phyloP scores from a whole-genome alignment of 305 asterid species.

The Striga hermonthica region DNA sequence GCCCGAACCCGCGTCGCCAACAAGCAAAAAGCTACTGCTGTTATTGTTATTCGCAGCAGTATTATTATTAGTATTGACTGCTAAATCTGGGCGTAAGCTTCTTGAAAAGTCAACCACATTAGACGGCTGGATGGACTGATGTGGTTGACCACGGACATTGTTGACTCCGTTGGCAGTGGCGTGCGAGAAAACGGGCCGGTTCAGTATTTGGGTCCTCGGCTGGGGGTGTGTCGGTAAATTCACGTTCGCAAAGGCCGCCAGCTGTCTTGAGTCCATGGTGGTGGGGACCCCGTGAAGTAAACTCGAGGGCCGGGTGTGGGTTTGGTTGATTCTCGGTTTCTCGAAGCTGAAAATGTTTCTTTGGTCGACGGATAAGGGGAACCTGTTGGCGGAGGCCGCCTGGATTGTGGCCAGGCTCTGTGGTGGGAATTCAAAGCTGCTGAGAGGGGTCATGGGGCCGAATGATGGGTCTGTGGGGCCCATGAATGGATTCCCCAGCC shows the following conservation, averaged over 20 bases:
- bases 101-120: constrained; percentile 42
- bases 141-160: constrained; percentile 34
- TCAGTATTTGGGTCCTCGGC: constrained; percentile 23
- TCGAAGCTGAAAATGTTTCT: constrained; percentile 69
- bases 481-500: background rate
- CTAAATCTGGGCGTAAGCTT: background rate
- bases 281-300: constrained; percentile 81
- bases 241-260: constrained; percentile 35
- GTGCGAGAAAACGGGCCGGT: too few relatives aligned
- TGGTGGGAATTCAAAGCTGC: constrained; percentile 45
- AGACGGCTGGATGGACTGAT: constrained; percentile 43
- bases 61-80: background rate
- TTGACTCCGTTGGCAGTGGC: constrained; percentile 38
- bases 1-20: background rate
- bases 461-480: background rate
- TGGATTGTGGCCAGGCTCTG: constrained; percentile 34
- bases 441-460: constrained; percentile 34
- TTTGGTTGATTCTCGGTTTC: constrained; percentile 52
- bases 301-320: constrained; percentile 13
- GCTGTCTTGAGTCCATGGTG: constrained; percentile 46
- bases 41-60: too few relatives aligned
- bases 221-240: constrained; percentile 32
- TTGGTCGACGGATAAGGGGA: constrained; percentile 42
- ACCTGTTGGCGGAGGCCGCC: constrained; percentile 51
- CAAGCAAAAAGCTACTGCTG: background rate